A percentile compares a stretch with the other conserved stretches of the same genome.
Conservation (phyloP, 2,329 filamentous ascomycete species). For the Cadophora malorum region DNA sequence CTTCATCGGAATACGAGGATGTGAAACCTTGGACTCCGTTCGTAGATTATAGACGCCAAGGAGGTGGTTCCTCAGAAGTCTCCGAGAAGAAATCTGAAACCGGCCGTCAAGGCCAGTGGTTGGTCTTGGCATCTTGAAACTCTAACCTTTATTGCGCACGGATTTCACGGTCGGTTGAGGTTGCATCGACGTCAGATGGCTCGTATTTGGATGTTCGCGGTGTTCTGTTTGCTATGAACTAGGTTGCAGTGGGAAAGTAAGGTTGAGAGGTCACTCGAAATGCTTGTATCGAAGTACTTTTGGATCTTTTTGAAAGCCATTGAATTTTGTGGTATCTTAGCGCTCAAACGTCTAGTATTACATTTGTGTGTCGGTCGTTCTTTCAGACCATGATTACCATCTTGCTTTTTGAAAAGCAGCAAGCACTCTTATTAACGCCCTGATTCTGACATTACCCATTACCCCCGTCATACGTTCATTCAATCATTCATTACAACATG, state of each 20-base stretch:
- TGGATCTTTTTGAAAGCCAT: neutral
- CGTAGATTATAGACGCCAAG: neutral
- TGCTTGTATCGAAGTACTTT: too few relatives aligned
- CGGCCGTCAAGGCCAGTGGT: neutral
- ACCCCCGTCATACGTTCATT: neutral
- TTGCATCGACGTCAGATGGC: neutral
- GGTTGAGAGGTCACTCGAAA: too few relatives aligned
- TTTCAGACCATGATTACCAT: slow-evolving; percentile 9
- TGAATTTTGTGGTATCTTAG: slow-evolving; percentile 9
- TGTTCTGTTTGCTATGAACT: neutral
- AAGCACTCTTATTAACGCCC: slow-evolving; percentile 10
- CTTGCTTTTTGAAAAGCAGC: slow-evolving; percentile 1
- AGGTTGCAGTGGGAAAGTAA: neutral
- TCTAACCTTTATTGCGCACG: neutral
- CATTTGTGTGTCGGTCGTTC: neutral
- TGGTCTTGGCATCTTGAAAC: slow-evolving; percentile 12
- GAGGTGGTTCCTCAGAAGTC: neutral
- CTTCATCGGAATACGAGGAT: neutral
- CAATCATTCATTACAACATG: slow-evolving; percentile 20
- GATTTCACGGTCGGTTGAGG: neutral
- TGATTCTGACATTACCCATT: neutral
- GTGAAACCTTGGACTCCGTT: neutral
- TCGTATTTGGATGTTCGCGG: neutral
- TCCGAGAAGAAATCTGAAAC: slow-evolving; percentile 3
- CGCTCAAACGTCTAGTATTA: slow-evolving; percentile 6